Evolutionary conservation across 2,329 filamentous ascomycete genomes (phyloP).

Genomic region (Diaporthe ampelina): DNA sequence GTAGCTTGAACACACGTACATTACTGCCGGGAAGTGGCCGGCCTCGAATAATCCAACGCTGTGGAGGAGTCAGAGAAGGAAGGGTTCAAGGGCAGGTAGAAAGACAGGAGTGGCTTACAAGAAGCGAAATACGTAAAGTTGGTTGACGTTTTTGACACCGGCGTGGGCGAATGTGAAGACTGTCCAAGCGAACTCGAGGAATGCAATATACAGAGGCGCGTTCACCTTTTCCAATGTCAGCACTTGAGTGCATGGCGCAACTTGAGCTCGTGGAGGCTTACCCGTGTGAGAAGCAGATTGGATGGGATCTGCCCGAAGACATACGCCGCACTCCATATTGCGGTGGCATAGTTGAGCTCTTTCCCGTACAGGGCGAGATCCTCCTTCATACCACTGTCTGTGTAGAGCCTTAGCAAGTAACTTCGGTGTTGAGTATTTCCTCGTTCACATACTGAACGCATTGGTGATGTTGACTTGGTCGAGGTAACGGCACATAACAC

Average conservation of each 20-base stretch:
- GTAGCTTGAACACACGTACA: constrained; percentile 50
- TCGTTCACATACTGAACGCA: not conserved
- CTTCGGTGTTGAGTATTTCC: fast-evolving
- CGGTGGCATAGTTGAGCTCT: constrained; percentile 50
- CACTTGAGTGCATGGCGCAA: too few species aligned
- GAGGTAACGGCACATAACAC: constrained; percentile 17
- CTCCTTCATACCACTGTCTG: constrained; percentile 43
- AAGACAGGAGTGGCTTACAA: not conserved
- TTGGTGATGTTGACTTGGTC: constrained; percentile 19
- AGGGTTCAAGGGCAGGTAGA: too few species aligned
- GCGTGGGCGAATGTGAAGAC: constrained; percentile 23
- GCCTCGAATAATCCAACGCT: constrained; percentile 50
- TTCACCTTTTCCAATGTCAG: not conserved
- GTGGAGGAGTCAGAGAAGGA: not conserved
- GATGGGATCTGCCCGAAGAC: constrained; percentile 50
- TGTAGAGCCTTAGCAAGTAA: not conserved
- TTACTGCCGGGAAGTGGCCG: constrained; percentile 49
- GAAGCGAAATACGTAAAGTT: constrained; percentile 9
- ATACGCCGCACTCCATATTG: constrained; percentile 50
- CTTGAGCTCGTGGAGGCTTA: not conserved
- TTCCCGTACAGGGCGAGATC: constrained; percentile 50
- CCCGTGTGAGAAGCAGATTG: constrained; percentile 43
- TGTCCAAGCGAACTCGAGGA: constrained; percentile 10
- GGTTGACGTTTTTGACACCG: not conserved
- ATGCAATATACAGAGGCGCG: constrained; percentile 10